phyloP scores from a whole-genome alignment of 345 rosid genomes.

The Noccaea bulbosa region DNA sequence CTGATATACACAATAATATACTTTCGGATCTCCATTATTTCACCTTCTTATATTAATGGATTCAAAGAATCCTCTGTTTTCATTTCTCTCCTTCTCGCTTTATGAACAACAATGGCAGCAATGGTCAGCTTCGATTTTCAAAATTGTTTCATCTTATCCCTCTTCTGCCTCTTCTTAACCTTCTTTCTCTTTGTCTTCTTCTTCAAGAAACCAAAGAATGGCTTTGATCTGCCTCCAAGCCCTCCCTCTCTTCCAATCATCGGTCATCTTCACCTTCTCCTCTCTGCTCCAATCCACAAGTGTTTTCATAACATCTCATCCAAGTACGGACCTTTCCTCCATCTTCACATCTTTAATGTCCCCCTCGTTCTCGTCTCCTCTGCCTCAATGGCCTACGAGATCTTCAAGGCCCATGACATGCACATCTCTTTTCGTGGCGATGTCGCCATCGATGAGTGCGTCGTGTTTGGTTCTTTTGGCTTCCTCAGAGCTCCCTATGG shows the following conservation, averaged over 20 bases:
- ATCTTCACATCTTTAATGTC: conserved; percentile 8
- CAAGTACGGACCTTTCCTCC: conserved; percentile 17
- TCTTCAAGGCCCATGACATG: conserved; percentile 12
- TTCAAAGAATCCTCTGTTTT: too few species aligned
- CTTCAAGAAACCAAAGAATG: conserved; percentile 12
- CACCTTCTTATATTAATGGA: too few species aligned
- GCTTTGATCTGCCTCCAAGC: conserved; percentile 17
- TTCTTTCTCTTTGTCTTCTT: conserved; percentile 4
- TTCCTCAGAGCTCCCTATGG: neutral
- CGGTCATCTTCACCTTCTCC: conserved; percentile 17
- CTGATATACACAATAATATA: too few species aligned
- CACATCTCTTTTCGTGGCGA: conserved; percentile 7
- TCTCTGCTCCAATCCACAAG: conserved; percentile 10
- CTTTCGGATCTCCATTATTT: too few species aligned
- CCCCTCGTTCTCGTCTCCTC: conserved; percentile 15
- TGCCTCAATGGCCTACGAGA: conserved; percentile 16
- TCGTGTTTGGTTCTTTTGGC: conserved; percentile 13
- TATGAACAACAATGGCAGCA: neutral
- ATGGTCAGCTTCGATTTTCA: neutral
- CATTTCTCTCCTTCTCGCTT: neutral
- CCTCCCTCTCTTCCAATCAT: conserved; percentile 20
- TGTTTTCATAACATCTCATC: conserved; percentile 14
- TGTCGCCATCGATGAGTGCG: conserved; percentile 8
- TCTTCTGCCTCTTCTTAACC: neutral
- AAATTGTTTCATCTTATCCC: conserved; percentile 3